phyloP scores from a whole-genome alignment of 192 early-diverging fungal species.

The Coemansia interrupta region DNA sequence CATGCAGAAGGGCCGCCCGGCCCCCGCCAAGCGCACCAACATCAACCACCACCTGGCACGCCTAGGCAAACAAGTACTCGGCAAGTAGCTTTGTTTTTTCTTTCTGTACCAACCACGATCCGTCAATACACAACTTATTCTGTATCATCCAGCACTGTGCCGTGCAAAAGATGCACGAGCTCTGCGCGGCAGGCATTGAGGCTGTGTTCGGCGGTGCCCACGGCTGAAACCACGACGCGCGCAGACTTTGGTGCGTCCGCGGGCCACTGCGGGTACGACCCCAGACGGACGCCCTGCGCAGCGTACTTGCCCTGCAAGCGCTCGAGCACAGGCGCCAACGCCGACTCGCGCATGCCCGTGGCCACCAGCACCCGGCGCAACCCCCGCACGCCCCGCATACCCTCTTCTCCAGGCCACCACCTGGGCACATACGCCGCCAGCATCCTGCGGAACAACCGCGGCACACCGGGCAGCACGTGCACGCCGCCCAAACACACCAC shows the following conservation, averaged over 20 bases:
- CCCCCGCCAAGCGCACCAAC: constrained; percentile 13
- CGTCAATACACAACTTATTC: background rate
- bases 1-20: constrained; percentile 33
- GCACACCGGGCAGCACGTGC: constrained; percentile 67
- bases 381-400: background rate
- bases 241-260: background rate
- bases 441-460: constrained; percentile 56
- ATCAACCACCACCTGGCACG: constrained; percentile 53
- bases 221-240: background rate
- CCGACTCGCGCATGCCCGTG: constrained; percentile 24
- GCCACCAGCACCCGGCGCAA: constrained; percentile 25
- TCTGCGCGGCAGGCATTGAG: constrained; percentile 10
- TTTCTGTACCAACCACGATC: background rate
- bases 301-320: constrained; percentile 23
- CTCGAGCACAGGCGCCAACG: constrained; percentile 25
- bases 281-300: constrained; percentile 17
- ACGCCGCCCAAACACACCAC: constrained; percentile 64
- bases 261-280: constrained; percentile 42
- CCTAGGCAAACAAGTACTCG: constrained; percentile 49
- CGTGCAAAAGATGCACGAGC: constrained; percentile 13
- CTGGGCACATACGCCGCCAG: constrained; percentile 28
- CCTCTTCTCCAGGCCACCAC: constrained; percentile 5
- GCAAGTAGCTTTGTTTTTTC: constrained; percentile 19
- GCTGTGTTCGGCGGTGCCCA: background rate
- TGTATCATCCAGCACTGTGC: background rate